Percentiles rank a stretch among this genome's conserved stretches.
phyloP scores from a whole-genome alignment of 768 basidiomycete species.

The Sistotremastrum niveocremeum region DNA sequence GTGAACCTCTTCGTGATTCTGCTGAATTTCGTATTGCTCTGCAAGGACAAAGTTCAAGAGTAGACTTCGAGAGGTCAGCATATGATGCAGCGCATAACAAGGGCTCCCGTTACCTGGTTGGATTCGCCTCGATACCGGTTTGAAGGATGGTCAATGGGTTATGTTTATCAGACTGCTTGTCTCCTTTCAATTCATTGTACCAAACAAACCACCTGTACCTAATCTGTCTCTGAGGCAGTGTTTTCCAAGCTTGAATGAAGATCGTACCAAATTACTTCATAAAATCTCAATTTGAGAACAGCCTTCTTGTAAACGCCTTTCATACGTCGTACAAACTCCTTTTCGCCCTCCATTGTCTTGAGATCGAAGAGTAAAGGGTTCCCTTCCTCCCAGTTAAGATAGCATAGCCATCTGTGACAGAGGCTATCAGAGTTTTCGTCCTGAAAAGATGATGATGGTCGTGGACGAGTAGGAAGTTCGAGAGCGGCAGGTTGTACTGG shows the following conservation, averaged over 20 bases:
- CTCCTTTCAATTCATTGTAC: constrained; percentile 88
- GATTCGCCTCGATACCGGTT: constrained; percentile 79
- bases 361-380: constrained; percentile 84
- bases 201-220: constrained; percentile 15
- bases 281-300: constrained; percentile 84
- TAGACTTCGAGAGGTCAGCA: constrained; percentile 37
- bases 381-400: constrained; percentile 89
- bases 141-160: constrained; percentile 73
- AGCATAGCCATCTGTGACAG: constrained; percentile 55
- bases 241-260: no score
- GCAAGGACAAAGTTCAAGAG: constrained; percentile 83
- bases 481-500: no score
- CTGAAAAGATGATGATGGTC: no score
- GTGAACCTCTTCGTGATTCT: constrained; percentile 57
- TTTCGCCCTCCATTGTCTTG: constrained; percentile 24
- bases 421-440: no score
- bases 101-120: constrained; percentile 40
- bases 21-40: constrained; percentile 54
- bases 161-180: constrained; percentile 54
- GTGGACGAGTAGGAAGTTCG: no score
- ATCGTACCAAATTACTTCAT: constrained; percentile 81
- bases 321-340: constrained; percentile 63
- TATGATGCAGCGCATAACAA: neutral
- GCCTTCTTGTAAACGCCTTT: constrained; percentile 82
- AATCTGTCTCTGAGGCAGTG: no score